Evolutionary conservation across 176 grass and related monocot species (phyloP), one percentile per base, ranked within the genome.

Genomic region (Zizania latifolia): DNA sequence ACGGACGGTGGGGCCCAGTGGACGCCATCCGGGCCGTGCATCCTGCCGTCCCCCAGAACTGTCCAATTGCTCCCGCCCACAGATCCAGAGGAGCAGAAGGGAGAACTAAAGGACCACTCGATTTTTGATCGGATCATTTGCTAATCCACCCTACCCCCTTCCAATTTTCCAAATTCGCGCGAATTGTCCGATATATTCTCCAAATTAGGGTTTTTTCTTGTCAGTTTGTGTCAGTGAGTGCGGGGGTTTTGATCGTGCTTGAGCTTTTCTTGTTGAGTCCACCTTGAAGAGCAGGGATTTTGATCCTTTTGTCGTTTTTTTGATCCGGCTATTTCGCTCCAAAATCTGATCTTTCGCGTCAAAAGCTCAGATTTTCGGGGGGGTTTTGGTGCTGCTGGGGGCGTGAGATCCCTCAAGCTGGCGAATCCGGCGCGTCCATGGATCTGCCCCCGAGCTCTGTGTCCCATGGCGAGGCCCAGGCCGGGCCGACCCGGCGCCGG

Each of bases 321-420:
- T 21, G 45, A 81, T 70, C 78, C 13, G 33, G 0, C 22, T 12
- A 67, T 68, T 19, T 6, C 28, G 3, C 39, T 50, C 55, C 22
- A 71, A 53, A 38, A 15, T 40, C 28, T 33, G 19, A 14, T 55
- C 27, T 62, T 10, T 16, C 22, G 32, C 22, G 50, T 68, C 17
- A 16, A 21, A 29, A 78, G 59, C 85, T 45, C 74, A 77, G 48
- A 78, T 60, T 78, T 43, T 82, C 17, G 5, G 0, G 39, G 48
- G 53, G 73, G 34, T 75, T 74, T 54, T 62, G 33, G 21, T 55
- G 10, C 54, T 55, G 60, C 74, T 70, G 21, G 68, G 32, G 68
- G 73, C 31, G 74, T 55, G 54, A 83, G 82, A 83, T 87, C 75
- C 33, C 85, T 88, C 75, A 88, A 68, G 75, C 80, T 88, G 80